Conservation (phyloP, 257 asterid species). For the Rehmannia glutinosa region DNA sequence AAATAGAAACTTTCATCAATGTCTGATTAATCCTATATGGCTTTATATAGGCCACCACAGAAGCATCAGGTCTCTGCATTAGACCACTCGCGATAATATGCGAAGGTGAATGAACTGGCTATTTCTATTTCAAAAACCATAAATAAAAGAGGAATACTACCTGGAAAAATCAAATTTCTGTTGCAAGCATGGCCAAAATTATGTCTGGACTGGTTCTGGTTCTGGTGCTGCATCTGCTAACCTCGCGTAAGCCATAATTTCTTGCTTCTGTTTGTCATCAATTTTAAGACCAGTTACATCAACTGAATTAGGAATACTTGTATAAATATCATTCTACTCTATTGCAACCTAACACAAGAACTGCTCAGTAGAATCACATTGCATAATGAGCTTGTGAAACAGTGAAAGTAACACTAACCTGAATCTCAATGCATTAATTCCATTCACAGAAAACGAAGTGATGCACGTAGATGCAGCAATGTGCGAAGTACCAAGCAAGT, state of each 20-base stretch:
- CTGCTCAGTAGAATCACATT: neutral
- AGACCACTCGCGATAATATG: too few relatives aligned
- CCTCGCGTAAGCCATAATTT: neutral
- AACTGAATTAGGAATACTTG: neutral
- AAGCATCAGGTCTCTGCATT: neutral
- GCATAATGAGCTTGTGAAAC: neutral
- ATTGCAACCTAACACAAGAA: neutral
- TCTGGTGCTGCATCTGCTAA: conserved; percentile 11
- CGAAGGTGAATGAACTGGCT: neutral
- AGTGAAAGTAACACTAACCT: neutral
- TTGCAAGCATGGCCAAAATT: neutral
- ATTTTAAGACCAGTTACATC: neutral
- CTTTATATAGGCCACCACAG: neutral
- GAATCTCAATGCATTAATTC: neutral
- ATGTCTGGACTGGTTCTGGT: conserved; percentile 3
- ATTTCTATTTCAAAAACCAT: neutral
- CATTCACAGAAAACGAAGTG: neutral
- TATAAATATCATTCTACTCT: neutral
- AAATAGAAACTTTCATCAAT: neutral
- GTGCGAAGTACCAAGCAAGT: conserved; percentile 12
- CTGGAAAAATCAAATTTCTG: neutral
- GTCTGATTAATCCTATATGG: neutral
- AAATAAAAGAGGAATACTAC: neutral
- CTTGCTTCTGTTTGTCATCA: neutral
- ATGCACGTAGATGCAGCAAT: conserved; percentile 2